Base-by-base conservation (phyloP, 805 yeast genomes). In the Lipomyces kockii region DNA sequence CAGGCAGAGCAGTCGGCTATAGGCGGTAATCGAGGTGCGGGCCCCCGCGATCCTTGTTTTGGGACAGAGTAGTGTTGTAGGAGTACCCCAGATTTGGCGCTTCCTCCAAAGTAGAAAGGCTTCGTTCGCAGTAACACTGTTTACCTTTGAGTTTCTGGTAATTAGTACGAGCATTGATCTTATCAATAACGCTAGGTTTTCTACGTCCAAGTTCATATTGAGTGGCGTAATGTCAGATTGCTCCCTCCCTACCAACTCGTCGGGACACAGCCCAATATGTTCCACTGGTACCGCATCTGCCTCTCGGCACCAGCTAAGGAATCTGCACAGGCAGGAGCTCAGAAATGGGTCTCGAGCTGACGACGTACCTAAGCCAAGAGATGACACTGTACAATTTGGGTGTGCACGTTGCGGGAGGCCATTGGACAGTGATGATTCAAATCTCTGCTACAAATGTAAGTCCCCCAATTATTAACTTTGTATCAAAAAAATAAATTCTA, bases 401-500 rank as follows among this genome's bases (percentile, higher is more conserved):
- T 64, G 67, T 52, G 20, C 58, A 3, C 49, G 56, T 29, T 64
- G 67, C 51, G 63, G 67, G 11, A 11, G 51, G 39, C 67, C 67
- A 20, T 46, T 64, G 11, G 67, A 61, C 39, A 52, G 61, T 6
- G 63, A 64, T 27, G 57, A 60, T 35, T 64, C 67, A 9, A 64
- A 60, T n/a, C 57, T 60, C 25, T 64, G 67, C 55, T 34, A 34
- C 37, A 64, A 60, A 60, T 64, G 67, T 64, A 17, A 14, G 65
- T 58, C 14, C 53, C 25, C 27, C 2, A n/a, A 20, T 11, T 20
- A 49, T 20, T 17, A 3, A n/a, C 43, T 37, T 37, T 12, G 43
- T 12, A 37, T 2, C 2, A 29, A 0, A 29, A 29, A 29, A 5
- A 29, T 5, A 27, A 8, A n/a, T 37, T 37, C 43, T 37, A 37